Percentiles rank a stretch among this genome's conserved stretches.
Evolutionary conservation across 805 yeast genomes (phyloP).

Genomic region (Vanderwaltozyma verrucispora): DNA sequence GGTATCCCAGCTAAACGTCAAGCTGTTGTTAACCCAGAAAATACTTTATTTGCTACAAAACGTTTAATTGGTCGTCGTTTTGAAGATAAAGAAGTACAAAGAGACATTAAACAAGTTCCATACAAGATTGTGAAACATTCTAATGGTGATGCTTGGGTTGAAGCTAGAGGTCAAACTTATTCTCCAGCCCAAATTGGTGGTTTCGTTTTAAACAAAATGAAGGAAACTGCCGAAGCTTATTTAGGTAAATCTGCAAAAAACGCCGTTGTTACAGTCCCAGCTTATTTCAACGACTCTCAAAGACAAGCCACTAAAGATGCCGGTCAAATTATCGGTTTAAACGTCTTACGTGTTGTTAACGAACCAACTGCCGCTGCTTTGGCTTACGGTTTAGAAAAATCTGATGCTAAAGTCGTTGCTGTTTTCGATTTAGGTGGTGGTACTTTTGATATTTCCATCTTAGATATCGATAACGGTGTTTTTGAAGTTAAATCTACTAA

Average conservation of each 20-base stretch:
- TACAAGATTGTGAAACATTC: constrained; percentile 82
- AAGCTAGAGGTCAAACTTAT: constrained; percentile 77
- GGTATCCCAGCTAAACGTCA: constrained; percentile 96
- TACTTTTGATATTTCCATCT: constrained; percentile 93
- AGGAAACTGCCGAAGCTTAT: constrained; percentile 93
- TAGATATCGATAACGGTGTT: constrained; percentile 96
- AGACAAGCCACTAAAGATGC: constrained; percentile 90
- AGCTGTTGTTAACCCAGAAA: constrained; percentile 88
- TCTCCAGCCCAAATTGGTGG: constrained; percentile 97
- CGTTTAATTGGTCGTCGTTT: constrained; percentile 90
- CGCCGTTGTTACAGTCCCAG: constrained; percentile 88
- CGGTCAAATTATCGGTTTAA: constrained; percentile 92
- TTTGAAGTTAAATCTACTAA: constrained; percentile 96
- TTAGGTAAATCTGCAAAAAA: constrained; percentile 78
- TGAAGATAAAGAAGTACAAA: constrained; percentile 82
- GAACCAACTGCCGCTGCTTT: constrained; percentile 90
- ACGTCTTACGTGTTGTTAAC: constrained; percentile 68
- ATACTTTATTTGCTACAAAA: constrained; percentile 90
- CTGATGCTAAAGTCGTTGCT: constrained; percentile 73
- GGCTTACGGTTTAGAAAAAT: constrained; percentile 88
- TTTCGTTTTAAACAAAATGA: constrained; percentile 88
- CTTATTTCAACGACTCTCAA: constrained; percentile 75
- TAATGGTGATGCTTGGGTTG: constrained; percentile 95
- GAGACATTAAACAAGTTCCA: constrained; percentile 80
- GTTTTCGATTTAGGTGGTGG: constrained; percentile 99